phyloP scores from a whole-genome alignment of 805 yeast genomes.

The Trichomonascus vanleenenianus region DNA sequence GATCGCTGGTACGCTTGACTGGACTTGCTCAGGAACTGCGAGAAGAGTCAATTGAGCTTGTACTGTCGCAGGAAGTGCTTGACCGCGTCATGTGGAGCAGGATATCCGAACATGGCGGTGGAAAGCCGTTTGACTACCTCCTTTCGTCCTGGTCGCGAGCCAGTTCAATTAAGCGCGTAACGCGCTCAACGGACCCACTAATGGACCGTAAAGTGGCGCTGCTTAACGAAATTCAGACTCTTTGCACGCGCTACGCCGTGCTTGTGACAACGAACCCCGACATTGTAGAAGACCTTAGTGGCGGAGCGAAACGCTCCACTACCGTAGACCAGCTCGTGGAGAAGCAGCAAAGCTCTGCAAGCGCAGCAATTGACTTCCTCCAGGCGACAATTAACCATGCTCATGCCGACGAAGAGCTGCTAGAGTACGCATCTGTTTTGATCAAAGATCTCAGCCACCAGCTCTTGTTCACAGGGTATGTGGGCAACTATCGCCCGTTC shows the following conservation, averaged over 20 bases:
- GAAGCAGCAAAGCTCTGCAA: slow-evolving; percentile 1
- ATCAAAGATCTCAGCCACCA: slow-evolving; percentile 33
- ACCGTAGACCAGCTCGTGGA: neutral
- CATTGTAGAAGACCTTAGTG: slow-evolving; percentile 1
- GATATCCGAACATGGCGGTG: slow-evolving; percentile 12
- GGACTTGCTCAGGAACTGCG: slow-evolving; percentile 12
- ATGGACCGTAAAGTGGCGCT: slow-evolving; percentile 32
- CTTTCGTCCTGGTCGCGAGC: slow-evolving; percentile 37
- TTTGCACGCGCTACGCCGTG: slow-evolving; percentile 23
- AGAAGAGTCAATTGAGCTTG: slow-evolving; percentile 8
- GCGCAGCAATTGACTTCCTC: slow-evolving; percentile 39
- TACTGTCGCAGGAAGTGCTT: slow-evolving; percentile 9
- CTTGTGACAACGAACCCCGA: slow-evolving; percentile 3
- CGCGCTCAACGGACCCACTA: slow-evolving; percentile 32
- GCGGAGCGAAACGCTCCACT: neutral
- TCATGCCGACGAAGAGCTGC: slow-evolving; percentile 55
- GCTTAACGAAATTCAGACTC: slow-evolving; percentile 36
- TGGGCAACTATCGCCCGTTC: slow-evolving; percentile 42
- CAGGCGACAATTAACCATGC: slow-evolving; percentile 50
- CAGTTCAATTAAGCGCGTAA: slow-evolving; percentile 31
- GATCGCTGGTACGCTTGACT: slow-evolving; percentile 1
- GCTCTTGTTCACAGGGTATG: slow-evolving; percentile 32
- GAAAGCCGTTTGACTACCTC: slow-evolving; percentile 41
- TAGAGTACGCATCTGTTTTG: slow-evolving; percentile 51
- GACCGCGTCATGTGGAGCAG: slow-evolving; percentile 18